Conservation (phyloP, 2,329 filamentous ascomycete genomes). For the Diaporthe destruens region DNA sequence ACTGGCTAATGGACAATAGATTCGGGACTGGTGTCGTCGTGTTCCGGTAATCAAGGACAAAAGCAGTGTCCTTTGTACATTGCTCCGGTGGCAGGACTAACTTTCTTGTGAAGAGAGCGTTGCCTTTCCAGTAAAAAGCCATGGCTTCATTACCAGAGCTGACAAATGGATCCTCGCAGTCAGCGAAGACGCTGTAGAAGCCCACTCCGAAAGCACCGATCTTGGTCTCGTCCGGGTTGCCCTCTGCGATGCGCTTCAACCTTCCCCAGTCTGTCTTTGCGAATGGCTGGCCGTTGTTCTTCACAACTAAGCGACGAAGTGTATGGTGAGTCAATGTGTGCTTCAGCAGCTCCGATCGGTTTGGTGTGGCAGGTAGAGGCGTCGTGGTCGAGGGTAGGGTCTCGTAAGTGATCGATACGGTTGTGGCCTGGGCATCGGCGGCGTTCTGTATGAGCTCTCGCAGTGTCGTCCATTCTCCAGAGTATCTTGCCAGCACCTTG, state of each 20-base stretch:
- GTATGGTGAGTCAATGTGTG: constrained; percentile 90
- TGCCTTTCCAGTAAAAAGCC: constrained; percentile 99
- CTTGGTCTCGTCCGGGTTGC: constrained; percentile 98
- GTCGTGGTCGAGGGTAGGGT: constrained; percentile 85
- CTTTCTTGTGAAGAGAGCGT: constrained; percentile 92
- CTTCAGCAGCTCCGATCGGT: constrained; percentile 79
- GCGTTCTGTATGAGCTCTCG: constrained; percentile 98
- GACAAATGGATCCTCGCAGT: constrained; percentile 97
- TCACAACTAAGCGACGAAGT: constrained; percentile 86
- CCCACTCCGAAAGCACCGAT: constrained; percentile 98
- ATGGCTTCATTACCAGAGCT: constrained; percentile 93
- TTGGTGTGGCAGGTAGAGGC: constrained; percentile 74
- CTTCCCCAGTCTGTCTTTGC: constrained; percentile 92
- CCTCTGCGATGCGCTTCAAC: constrained; percentile 97
- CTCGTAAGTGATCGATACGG: constrained; percentile 92
- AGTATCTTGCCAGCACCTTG: constrained; percentile 96
- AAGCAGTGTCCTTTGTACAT: constrained; percentile 81
- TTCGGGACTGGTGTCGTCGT: constrained; percentile 88
- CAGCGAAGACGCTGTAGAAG: constrained; percentile 98
- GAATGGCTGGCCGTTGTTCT: constrained; percentile 92
- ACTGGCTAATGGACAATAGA: constrained; percentile 88
- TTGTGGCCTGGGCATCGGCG: constrained; percentile 93
- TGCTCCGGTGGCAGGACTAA: constrained; percentile 78
- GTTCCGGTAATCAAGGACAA: constrained; percentile 94
- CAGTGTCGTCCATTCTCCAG: constrained; percentile 91